A percentile compares a stretch with the other conserved stretches of the same genome.
These are phyloP conservation scores for Aspergillus jensenii DNA, from an alignment of 2,329 filamentous ascomycete species.

Conservation along the genomic window DNA sequence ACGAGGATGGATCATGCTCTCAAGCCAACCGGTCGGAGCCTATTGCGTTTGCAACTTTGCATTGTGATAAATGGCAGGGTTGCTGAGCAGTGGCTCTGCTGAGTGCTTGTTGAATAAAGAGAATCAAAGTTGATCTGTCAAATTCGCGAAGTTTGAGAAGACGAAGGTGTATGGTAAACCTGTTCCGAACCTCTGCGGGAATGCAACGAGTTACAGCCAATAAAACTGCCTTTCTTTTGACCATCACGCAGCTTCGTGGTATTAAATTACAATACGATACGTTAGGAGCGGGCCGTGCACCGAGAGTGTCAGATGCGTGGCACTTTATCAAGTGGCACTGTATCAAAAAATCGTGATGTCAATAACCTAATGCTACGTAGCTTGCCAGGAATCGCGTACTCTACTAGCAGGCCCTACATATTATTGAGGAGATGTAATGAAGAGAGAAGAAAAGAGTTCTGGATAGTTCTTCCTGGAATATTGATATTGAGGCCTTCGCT, in stretches of 20 bases:
- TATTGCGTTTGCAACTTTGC: neutral
- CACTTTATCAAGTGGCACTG: neutral
- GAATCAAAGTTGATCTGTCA: conserved; percentile 2
- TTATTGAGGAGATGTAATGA: no score
- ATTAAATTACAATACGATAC: neutral
- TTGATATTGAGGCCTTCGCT: no score
- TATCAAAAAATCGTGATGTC: conserved; percentile 1
- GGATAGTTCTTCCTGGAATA: no score
- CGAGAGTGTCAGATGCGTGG: neutral
- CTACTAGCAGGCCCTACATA: no score
- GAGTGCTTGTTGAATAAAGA: neutral
- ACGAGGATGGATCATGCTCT: neutral
- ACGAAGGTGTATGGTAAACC: conserved; percentile 4
- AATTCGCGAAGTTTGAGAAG: neutral
- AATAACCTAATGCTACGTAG: neutral
- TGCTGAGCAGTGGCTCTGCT: neutral
- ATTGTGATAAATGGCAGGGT: neutral
- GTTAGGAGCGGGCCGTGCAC: neutral
- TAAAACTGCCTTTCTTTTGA: neutral
- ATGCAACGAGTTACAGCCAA: neutral
- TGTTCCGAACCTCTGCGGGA: neutral
- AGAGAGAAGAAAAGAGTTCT: no score
- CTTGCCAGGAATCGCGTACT: no score
- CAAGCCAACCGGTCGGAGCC: neutral
- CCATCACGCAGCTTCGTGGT: neutral